Conservation (phyloP, 148 eudicot genomes). For the Chenopodium album region DNA sequence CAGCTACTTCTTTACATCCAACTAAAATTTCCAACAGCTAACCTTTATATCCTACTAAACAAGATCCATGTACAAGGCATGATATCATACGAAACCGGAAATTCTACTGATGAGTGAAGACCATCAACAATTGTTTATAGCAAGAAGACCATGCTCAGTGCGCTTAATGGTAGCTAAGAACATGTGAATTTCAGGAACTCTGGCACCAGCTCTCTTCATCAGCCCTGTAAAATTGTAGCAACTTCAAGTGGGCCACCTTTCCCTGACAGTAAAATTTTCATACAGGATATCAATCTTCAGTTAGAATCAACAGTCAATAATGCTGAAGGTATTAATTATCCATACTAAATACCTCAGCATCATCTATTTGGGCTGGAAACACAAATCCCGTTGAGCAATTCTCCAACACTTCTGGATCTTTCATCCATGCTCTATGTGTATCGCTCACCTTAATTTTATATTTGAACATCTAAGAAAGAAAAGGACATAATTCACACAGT, state of each 20-base stretch:
- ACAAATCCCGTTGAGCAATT: slow-evolving; percentile 78
- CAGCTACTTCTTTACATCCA: not conserved
- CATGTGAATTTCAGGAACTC: slow-evolving; percentile 5
- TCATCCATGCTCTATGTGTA: slow-evolving; percentile 76
- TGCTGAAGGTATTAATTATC: too few relatives aligned
- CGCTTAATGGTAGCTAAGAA: not conserved
- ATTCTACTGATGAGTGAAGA: not conserved
- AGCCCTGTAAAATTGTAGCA: slow-evolving; percentile 68
- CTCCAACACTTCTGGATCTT: slow-evolving; percentile 60
- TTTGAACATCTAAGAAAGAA: slow-evolving; percentile 52
- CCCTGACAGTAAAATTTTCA: slow-evolving; percentile 37
- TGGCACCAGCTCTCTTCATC: slow-evolving; percentile 31
- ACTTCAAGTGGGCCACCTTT: slow-evolving; percentile 45
- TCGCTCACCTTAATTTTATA: slow-evolving; percentile 59
- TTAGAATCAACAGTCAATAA: not conserved
- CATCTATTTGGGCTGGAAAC: slow-evolving; percentile 47
- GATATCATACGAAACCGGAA: not conserved
- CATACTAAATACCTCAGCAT: slow-evolving; percentile 38
- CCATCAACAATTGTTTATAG: not conserved
- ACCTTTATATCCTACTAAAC: slow-evolving; percentile 4
- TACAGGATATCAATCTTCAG: not conserved
- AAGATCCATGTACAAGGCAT: slow-evolving; percentile 2
- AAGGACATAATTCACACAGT: not conserved
- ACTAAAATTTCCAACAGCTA: not conserved
- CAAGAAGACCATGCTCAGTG: not conserved